Conservation (phyloP, 768 basidiomycete species). For the Saitozyma podzolica region DNA sequence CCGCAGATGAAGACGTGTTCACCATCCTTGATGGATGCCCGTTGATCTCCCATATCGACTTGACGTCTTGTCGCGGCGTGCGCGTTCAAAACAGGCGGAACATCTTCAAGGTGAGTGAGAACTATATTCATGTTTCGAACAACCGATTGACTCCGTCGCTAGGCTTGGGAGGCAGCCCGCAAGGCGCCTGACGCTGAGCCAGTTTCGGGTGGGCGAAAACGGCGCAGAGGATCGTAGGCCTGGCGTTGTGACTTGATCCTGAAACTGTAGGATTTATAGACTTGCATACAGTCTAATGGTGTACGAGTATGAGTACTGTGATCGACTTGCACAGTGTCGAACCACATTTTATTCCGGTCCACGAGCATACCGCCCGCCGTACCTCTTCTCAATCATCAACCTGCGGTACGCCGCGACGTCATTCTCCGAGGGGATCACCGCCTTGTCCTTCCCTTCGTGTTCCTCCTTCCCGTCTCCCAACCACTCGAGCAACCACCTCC, state of each 20-base stretch:
- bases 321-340: too few relatives aligned
- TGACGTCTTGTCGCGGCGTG: constrained; percentile 40
- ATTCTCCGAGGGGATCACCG: constrained; percentile 28
- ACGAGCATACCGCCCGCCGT: too few relatives aligned
- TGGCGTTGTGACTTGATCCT: too few relatives aligned
- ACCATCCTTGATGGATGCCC: constrained; percentile 30
- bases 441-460: constrained; percentile 8
- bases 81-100: constrained; percentile 33
- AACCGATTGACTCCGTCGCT: not conserved
- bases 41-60: constrained; percentile 29
- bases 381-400: constrained; percentile 20
- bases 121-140: not conserved
- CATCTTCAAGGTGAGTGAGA: constrained; percentile 31
- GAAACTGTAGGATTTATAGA: too few relatives aligned
- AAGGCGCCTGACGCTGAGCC: too few relatives aligned
- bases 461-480: constrained; percentile 6
- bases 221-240: too few relatives aligned
- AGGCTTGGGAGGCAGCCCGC: constrained; percentile 17
- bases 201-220: too few relatives aligned
- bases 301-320: too few relatives aligned
- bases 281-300: too few relatives aligned
- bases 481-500: constrained; percentile 42
- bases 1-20: constrained; percentile 32
- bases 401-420: constrained; percentile 29
- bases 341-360: too few relatives aligned